Evolutionary conservation across 2,329 filamentous ascomycete species (phyloP), one percentile per base, ranked within the genome.

Genomic region (Scedosporium aurantiacum): DNA sequence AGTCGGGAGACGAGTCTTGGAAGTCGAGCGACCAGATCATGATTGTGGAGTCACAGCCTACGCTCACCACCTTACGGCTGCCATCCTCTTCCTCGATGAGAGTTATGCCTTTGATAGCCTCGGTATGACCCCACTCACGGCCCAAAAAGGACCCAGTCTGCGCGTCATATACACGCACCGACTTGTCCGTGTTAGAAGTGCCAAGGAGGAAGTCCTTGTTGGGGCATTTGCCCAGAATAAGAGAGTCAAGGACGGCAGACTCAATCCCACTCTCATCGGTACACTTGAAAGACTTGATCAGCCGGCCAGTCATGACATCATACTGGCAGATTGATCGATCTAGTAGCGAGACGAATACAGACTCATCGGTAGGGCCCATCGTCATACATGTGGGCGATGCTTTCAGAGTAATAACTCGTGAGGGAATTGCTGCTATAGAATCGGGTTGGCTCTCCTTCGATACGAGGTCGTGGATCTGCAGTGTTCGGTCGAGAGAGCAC

Each of bases 101-200:
- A 3, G 88, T 82, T 18, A 95, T 85, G 63, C 92, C 92, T 59
- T 90, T 96, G 65, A 99, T 91, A 7, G 92, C 89, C 70, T 97
- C 92, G 0, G 92, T 96, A 67, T 99, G 94, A 1, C 94, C 94
- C 84, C 91, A 97, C 74, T 97, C 94, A 47, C 91, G 85, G 58
- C 91, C 89, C 28, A 97, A 75, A 62, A 99, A 87, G 1, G 78
- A 76, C 7, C 93, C 92, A 50, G 84, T 86, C 64, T 88, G 86
- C 32, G 84, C 79, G 66, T 96, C 90, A 68, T 99, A 99, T 16
- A 99, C 77, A 41, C 94, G 82, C 61, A 99, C 87, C 0, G 94
- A 97, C 71, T 97, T 99, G 73, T 99, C 94, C 0, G 90, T 96
- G 67, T 92, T 92, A 7, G 93, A 97, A 10, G 94, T 82, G n/a